phyloP scores from a whole-genome alignment of 805 yeast species.

The Kazachstania kunashirensis region DNA sequence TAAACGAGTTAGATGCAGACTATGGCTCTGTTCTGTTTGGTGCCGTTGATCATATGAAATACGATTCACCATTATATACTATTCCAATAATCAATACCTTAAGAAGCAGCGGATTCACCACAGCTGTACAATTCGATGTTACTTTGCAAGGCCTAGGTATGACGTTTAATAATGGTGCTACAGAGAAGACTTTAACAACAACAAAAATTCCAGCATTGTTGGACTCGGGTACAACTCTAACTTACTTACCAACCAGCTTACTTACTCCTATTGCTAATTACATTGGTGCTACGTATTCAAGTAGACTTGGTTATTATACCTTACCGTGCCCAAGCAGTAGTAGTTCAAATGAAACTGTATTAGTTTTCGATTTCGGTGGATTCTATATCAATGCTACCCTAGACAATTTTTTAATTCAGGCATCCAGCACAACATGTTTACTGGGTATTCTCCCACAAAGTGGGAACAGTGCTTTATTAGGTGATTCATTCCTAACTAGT shows the following conservation, averaged over 20 bases:
- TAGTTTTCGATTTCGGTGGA: constrained; percentile 52
- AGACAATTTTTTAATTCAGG: constrained; percentile 21
- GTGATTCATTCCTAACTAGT: constrained; percentile 47
- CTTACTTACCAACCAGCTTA: constrained; percentile 38
- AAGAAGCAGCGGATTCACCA: constrained; percentile 9
- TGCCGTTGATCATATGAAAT: constrained; percentile 58
- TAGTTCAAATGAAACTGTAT: constrained; percentile 24
- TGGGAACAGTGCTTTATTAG: constrained; percentile 33
- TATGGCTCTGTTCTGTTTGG: constrained; percentile 61
- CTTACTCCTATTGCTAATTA: constrained; percentile 24
- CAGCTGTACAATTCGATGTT: constrained; percentile 19
- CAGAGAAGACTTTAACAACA: constrained; percentile 18
- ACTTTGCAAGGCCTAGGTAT: constrained; percentile 27
- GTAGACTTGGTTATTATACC: constrained; percentile 35
- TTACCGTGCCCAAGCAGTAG: constrained; percentile 35
- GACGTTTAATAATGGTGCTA: constrained; percentile 1
- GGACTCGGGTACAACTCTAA: constrained; percentile 47
- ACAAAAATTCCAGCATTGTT: constrained; percentile 33
- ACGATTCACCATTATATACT: constrained; percentile 40
- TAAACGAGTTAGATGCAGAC: constrained; percentile 35
- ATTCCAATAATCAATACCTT: constrained; percentile 41
- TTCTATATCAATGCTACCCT: constrained; percentile 43
- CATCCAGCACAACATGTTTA: constrained; percentile 30
- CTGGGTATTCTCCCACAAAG: constrained; percentile 31
- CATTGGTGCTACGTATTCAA: constrained; percentile 38